phyloP scores from a whole-genome alignment of 177 flowering plant genomes.

The Vitis hybrid region DNA sequence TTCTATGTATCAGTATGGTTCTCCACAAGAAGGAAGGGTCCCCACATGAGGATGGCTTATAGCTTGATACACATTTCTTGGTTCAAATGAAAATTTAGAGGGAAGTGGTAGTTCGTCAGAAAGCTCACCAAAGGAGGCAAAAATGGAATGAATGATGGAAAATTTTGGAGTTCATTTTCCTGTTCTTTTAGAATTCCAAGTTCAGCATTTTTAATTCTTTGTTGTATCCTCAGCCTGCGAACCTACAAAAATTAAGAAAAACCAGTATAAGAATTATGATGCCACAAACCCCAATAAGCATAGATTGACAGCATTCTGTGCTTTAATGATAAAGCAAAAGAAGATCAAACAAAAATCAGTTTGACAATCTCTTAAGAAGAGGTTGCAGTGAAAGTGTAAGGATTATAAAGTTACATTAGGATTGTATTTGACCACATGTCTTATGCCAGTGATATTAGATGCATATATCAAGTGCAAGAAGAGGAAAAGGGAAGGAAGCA shows the following conservation, averaged over 20 bases:
- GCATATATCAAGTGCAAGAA: too few species aligned
- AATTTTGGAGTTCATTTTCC: slow-evolving; percentile 79
- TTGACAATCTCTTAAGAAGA: too few species aligned
- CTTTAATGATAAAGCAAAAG: too few species aligned
- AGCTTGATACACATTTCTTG: too few species aligned
- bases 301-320: background rate
- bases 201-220: slow-evolving; percentile 78
- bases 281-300: background rate
- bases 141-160: slow-evolving; percentile 96
- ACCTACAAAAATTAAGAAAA: slow-evolving; percentile 41
- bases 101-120: background rate
- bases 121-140: slow-evolving; percentile 86
- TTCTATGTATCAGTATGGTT: too few species aligned
- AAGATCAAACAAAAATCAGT: too few species aligned
- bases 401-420: too few species aligned
- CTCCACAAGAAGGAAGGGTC: background rate
- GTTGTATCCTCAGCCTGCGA: slow-evolving; percentile 90
- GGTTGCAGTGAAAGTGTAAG: too few species aligned
- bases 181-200: slow-evolving; percentile 55
- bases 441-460: too few species aligned
- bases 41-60: too few species aligned
- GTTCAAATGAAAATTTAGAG: background rate
- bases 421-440: too few species aligned
- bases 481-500: too few species aligned
- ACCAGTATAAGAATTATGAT: background rate